Evolutionary conservation across 164 flowering plant species (phyloP).

Genomic region (Piper betle): DNA sequence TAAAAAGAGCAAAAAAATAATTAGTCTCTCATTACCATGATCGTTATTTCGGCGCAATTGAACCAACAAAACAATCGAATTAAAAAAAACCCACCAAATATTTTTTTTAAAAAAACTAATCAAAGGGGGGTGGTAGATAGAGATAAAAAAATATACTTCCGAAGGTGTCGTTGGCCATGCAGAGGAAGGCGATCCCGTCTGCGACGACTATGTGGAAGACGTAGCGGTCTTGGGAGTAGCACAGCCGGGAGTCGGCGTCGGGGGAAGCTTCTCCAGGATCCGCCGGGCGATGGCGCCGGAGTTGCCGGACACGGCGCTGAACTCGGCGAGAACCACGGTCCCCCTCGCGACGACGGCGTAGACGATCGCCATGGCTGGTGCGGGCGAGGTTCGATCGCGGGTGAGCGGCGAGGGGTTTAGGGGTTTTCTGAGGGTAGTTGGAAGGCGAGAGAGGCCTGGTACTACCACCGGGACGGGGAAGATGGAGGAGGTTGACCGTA

Average conservation of each 20-base stretch:
- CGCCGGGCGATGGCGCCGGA: conserved; percentile 75
- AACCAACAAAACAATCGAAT: no score
- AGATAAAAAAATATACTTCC: conserved; percentile 35
- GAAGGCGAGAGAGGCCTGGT: no score
- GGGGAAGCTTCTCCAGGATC: conserved; percentile 72
- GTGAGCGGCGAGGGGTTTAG: no score
- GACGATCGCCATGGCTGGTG: conserved; percentile 60
- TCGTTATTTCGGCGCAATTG: no score
- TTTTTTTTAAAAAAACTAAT: no score
- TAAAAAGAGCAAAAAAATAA: no score
- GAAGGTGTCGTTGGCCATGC: conserved; percentile 95
- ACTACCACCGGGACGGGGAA: no score
- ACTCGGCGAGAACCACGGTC: conserved; percentile 77
- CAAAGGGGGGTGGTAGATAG: not conserved
- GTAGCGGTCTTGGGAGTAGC: conserved; percentile 91
- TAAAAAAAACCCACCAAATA: no score
- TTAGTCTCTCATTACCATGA: no score
- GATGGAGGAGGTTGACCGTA: no score
- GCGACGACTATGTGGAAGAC: conserved; percentile 78
- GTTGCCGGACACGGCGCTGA: conserved; percentile 91
- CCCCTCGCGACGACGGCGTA: conserved; percentile 88
- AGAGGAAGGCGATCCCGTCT: conserved; percentile 72
- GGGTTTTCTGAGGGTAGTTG: no score
- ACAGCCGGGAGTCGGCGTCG: conserved; percentile 61
- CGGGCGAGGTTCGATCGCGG: no score